Evolutionary conservation across 306 rosid genomes (phyloP).

Genomic region (Oemleria cerasiformis): DNA sequence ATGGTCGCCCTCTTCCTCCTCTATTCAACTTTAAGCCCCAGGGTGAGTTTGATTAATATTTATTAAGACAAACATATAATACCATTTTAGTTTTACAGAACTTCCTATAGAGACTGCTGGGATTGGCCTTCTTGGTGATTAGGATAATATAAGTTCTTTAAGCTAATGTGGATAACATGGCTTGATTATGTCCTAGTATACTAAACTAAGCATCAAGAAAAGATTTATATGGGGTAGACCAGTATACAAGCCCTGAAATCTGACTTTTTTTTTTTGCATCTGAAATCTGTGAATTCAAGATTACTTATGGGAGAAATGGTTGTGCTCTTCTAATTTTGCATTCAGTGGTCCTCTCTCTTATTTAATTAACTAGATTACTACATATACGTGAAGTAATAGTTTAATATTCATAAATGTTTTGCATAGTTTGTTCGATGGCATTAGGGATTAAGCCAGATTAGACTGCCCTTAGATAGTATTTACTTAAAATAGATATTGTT

Average conservation of each 20-base stretch:
- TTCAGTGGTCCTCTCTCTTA: background rate
- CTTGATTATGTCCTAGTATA: background rate
- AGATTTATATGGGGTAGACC: background rate
- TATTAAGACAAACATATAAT: background rate
- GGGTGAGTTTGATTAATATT: slow-evolving; percentile 43
- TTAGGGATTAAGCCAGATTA: background rate
- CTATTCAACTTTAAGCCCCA: slow-evolving; percentile 84
- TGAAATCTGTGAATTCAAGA: background rate
- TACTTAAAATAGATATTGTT: background rate
- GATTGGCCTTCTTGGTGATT: background rate
- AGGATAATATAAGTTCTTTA: background rate
- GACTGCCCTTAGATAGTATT: background rate
- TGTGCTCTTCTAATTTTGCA: background rate
- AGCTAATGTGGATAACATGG: background rate
- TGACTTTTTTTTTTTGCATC: no score
- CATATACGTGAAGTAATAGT: background rate
- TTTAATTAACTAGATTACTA: background rate
- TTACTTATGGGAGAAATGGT: background rate
- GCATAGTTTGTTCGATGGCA: background rate
- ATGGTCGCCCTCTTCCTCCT: slow-evolving; percentile 99
- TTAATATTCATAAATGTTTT: background rate
- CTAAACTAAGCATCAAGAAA: background rate
- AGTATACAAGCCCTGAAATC: background rate
- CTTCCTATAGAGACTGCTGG: background rate
- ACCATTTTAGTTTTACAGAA: background rate